These are phyloP conservation scores for Paracoccidioides brasiliensis DNA, from an alignment of 2,329 filamentous ascomycete genomes.

Conservation along the genomic window DNA sequence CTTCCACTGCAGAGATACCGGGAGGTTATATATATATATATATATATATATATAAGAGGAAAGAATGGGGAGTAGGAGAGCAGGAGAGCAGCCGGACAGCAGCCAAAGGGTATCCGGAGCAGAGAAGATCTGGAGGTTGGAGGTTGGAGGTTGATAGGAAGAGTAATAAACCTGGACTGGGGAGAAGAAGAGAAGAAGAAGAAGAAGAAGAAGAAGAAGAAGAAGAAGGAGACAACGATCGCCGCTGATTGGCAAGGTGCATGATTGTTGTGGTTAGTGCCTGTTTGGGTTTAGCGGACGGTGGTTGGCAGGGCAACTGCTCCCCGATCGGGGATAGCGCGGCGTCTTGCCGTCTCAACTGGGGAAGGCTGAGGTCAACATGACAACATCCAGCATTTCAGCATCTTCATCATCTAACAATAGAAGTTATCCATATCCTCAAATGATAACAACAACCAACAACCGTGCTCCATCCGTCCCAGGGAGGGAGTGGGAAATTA, in stretches of 20 bases:
- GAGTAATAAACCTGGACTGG: too few species aligned
- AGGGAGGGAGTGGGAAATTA: too few species aligned
- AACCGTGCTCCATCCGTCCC: too few species aligned
- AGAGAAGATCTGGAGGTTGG: background rate
- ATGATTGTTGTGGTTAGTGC: constrained; percentile 25
- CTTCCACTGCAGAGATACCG: background rate
- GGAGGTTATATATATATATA: background rate
- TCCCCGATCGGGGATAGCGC: constrained; percentile 11
- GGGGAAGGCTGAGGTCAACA: background rate
- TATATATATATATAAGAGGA: constrained; percentile 1
- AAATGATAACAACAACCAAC: background rate
- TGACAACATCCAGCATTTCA: background rate
- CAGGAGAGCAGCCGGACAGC: background rate
- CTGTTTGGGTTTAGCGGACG: constrained; percentile 19
- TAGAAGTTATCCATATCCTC: too few species aligned
- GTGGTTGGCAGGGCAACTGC: constrained; percentile 29
- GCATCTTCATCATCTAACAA: too few species aligned
- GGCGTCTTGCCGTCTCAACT: constrained; percentile 8
- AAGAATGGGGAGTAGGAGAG: background rate
- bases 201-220: background rate
- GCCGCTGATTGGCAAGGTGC: background rate
- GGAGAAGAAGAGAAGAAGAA: too few species aligned
- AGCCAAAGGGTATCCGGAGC: background rate
- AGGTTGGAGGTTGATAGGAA: background rate
- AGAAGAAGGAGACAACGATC: background rate